Evolutionary conservation across 129 eudicot genomes (phyloP), one percentile per base, ranked within the genome.

Genomic region (Cynara cardunculus): DNA sequence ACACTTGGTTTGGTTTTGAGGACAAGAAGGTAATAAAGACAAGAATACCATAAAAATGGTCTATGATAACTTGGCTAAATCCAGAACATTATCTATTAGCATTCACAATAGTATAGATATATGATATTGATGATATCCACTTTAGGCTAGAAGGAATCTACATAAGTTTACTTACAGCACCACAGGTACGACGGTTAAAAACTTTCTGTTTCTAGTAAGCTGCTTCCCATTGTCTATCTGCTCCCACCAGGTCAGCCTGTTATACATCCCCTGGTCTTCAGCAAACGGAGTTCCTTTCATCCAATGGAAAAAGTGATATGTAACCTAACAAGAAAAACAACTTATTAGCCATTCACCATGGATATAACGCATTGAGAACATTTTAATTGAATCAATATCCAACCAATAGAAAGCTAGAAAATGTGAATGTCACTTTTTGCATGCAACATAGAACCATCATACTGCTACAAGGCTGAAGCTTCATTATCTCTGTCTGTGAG

Each of bases 301-400:
- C 97, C 94, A 89, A 80, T 89, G 97, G 86, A 92, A 92, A 78
- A 81, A 89, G 71, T 92, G 91, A 85, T 89, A 89, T 0, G 94
- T 92, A n/a, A 92, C 87, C 97, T 89, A 71, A 35, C 28, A 41
- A n/a, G 11, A n/a, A 73, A 59, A 80, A 32, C 4, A 46, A 18
- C 22, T 53, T 53, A 53, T 53, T 18, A 53, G n/a, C 62, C 22
- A 53, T 53, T 18, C 22, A 5, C 22, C 62, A 53, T 53, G 18
- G 21, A 44, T 44, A 44, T 12, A 46, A 44, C 2, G 56, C 18
- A 12, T 44, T 9, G 4, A 44, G 19, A 46, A 46, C 2, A 14
- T 14, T 16, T 16, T 53, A 53, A 53, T 53, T n/a, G 62, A 18
- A 18, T 53, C 21, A 18, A 53, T 53, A 53, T 53, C 22, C 22